Evolutionary conservation across 768 basidiomycete species (phyloP).

Genomic region (Russula earlei): DNA sequence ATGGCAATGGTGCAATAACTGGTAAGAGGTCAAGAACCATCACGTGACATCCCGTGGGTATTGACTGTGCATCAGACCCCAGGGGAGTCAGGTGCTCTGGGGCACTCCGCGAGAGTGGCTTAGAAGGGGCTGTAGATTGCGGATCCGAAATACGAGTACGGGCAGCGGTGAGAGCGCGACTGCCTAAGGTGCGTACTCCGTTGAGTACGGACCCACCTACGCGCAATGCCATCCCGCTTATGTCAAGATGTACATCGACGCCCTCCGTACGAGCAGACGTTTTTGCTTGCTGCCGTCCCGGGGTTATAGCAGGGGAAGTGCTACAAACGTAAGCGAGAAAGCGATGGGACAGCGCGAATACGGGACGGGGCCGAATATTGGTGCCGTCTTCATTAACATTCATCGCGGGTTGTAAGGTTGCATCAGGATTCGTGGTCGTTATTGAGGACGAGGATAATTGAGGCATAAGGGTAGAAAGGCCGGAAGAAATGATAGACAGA

Average conservation of each 20-base stretch:
- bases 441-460: not conserved
- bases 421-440: slow-evolving; percentile 27
- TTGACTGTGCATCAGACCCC: not conserved
- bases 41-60: slow-evolving; percentile 31
- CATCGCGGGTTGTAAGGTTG: slow-evolving; percentile 31
- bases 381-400: slow-evolving; percentile 14
- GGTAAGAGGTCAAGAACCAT: slow-evolving; percentile 47
- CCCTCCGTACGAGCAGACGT: slow-evolving; percentile 8
- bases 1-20: slow-evolving; percentile 22
- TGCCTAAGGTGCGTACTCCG: slow-evolving; percentile 55
- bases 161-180: slow-evolving; percentile 47
- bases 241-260: slow-evolving; percentile 34
- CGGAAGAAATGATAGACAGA: slow-evolving; percentile 40
- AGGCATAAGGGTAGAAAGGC: slow-evolving; percentile 38
- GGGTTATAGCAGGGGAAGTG: slow-evolving; percentile 15
- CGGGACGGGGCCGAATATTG: slow-evolving; percentile 30
- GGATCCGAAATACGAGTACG: slow-evolving; percentile 15
- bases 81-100: slow-evolving; percentile 16
- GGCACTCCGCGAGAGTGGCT: slow-evolving; percentile 30
- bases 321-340: slow-evolving; percentile 52
- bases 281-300: slow-evolving; percentile 18
- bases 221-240: slow-evolving; percentile 46
- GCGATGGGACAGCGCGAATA: slow-evolving; percentile 52
- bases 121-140: slow-evolving; percentile 11
- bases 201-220: slow-evolving; percentile 54